Evolutionary conservation across 2,329 filamentous ascomycete genomes (phyloP), one percentile per base, ranked within the genome.

Genomic region (Alternaria angustiovoidea): DNA sequence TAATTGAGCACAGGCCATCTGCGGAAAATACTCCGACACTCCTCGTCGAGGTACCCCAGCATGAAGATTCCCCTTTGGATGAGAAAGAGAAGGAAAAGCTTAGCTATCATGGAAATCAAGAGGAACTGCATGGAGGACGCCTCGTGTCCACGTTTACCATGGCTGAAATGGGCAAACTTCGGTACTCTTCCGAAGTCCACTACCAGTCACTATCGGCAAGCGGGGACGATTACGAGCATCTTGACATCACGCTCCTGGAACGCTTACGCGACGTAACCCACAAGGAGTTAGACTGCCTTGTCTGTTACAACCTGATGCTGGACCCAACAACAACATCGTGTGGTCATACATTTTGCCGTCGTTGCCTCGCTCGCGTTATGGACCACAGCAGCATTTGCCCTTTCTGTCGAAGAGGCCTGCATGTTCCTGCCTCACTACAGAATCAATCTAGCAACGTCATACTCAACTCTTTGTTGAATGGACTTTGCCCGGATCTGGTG

Each of bases 301-400:
- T 97, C 59, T 97, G 94, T 79, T 96, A 94, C 76, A 87, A 88
- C 41, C 78, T 96, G 22, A 91, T 94, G 75, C 81, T 93, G 61
- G 91, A 96, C 62, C 93, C 94, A 0, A 82, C 94, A 52, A 97
- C 93, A 0, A 96, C 92, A 0, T 84, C 87, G 1, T 97, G 94
- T 70, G 94, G 94, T 1, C 94, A 97, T 76, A 97, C 93, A 0
- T 94, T 95, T 71, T 97, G 94, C 76, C 88, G 91, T 20, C 86
- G 86, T 60, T 97, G 94, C 75, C 82, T 97, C 22, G 87, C 89
- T 57, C 87, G 91, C 46, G 88, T 91, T 7, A 82, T 96, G 60
- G 91, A 94, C 69, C 90, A 95, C 73, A 90, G 91, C 2, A 85
- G 87, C 57, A 84, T 91, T 55, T 97, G 94, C 72, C 93, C 94